Evolutionary conservation across 2,329 filamentous ascomycete species (phyloP).

Genomic region (Eutypella sp.): DNA sequence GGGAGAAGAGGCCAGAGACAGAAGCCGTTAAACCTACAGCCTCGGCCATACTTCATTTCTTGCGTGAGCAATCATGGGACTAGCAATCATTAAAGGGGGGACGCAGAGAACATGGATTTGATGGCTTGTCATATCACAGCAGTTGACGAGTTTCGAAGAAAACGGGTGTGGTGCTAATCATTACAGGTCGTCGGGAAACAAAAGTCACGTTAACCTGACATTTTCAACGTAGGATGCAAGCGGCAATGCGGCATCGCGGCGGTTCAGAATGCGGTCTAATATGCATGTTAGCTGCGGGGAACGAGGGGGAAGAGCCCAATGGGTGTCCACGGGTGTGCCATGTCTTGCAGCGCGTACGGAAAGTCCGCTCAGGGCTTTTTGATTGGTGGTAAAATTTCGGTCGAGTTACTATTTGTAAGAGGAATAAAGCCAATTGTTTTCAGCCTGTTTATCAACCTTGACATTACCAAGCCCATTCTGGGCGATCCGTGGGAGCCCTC

Average conservation of each 20-base stretch:
- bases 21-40: constrained; percentile 3
- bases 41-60: neutral
- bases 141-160: neutral
- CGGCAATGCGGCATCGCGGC: neutral
- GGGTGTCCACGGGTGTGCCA: neutral
- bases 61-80: neutral
- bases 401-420: no score
- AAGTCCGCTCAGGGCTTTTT: no score
- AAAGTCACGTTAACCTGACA: neutral
- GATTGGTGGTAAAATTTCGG: no score
- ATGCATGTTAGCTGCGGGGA: neutral
- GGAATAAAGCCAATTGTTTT: no score
- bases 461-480: no score
- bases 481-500: no score
- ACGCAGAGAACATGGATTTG: neutral
- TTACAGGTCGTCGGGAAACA: neutral
- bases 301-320: neutral
- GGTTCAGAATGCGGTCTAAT: neutral
- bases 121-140: neutral
- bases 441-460: no score
- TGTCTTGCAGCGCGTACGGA: no score
- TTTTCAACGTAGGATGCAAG: neutral
- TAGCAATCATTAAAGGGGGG: neutral
- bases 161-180: neutral
- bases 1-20: constrained; percentile 3